Evolutionary conservation across 306 rosid genomes (phyloP).

Genomic region (Inga leiocalycina): DNA sequence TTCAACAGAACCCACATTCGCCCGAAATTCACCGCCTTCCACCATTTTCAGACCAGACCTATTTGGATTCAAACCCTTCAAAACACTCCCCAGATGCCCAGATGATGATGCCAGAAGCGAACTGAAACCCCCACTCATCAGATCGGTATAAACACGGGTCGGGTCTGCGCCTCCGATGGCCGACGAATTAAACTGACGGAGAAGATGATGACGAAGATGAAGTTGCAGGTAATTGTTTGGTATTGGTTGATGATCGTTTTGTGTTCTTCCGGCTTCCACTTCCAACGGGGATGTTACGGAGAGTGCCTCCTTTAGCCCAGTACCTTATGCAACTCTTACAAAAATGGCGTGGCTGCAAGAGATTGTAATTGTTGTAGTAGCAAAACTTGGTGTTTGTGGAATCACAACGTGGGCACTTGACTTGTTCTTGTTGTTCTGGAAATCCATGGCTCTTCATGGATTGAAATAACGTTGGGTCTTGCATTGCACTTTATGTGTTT

Average conservation of each 20-base stretch:
- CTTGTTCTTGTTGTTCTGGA: conserved; percentile 83
- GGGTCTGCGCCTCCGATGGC: conserved; percentile 36
- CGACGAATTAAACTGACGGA: conserved; percentile 40
- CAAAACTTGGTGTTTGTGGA: conserved; percentile 90
- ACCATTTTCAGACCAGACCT: conserved; percentile 58
- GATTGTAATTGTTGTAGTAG: conserved; percentile 96
- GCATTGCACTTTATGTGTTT: conserved; percentile 47
- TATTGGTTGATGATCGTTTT: conserved; percentile 46
- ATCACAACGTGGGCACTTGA: conserved; percentile 89
- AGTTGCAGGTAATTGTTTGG: conserved; percentile 46
- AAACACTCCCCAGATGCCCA: conserved; percentile 47
- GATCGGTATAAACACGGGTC: conserved; percentile 18
- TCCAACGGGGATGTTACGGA: conserved; percentile 93
- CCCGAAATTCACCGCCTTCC: conserved; percentile 50
- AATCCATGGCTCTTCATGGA: conserved; percentile 56
- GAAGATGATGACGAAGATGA: conserved; percentile 26
- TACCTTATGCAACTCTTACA: conserved; percentile 89
- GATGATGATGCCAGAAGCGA: conserved; percentile 61
- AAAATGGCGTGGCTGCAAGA: conserved; percentile 94
- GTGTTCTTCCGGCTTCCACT: conserved; percentile 83
- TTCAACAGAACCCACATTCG: conserved; percentile 42
- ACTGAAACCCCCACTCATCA: conserved; percentile 62
- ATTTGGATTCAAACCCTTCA: conserved; percentile 61
- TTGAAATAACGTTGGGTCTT: conserved; percentile 57
- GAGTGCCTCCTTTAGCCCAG: conserved; percentile 94